phyloP scores from a whole-genome alignment of 2,329 filamentous ascomycete species.

The Tolypocladium tundrense region DNA sequence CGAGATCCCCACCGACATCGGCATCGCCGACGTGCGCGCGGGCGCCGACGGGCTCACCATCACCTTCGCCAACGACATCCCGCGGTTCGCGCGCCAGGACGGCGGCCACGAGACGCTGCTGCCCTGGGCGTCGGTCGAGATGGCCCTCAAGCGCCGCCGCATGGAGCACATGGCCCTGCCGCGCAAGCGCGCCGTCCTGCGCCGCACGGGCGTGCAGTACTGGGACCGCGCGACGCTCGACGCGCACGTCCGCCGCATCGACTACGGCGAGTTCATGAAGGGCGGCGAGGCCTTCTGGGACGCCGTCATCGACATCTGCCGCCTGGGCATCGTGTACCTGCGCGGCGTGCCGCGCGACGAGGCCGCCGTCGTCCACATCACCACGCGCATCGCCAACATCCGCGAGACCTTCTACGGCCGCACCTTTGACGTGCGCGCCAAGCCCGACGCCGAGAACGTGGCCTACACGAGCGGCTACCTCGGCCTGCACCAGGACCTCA shows the following conservation, averaged over 20 bases:
- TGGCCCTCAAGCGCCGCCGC: conserved; percentile 14
- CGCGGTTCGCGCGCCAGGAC: conserved; percentile 11
- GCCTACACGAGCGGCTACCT: conserved; percentile 78
- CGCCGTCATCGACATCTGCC: conserved; percentile 52
- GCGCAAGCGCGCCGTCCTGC: conserved; percentile 15
- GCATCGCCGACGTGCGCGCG: conserved; percentile 18
- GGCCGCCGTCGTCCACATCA: conserved; percentile 56
- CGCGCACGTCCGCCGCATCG: conserved; percentile 43
- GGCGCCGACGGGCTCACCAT: conserved; percentile 38
- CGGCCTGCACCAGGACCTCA: conserved; percentile 84
- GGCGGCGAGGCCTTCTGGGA: conserved; percentile 44
- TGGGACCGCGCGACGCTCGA: conserved; percentile 31
- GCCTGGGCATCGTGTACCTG: conserved; percentile 67
- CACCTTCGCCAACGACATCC: conserved; percentile 44
- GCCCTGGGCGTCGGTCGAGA: conserved; percentile 25
- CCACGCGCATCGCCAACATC: conserved; percentile 62
- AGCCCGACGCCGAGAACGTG: conserved; percentile 79
- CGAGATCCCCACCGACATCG: conserved; percentile 25
- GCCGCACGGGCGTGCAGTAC: conserved; percentile 21
- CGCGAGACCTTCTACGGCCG: conserved; percentile 84
- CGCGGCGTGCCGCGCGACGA: conserved; percentile 61
- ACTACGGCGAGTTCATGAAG: conserved; percentile 63
- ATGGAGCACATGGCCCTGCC: conserved; percentile 12
- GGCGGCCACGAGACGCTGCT: conserved; percentile 23
- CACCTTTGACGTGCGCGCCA: conserved; percentile 81